Conservation (phyloP, 306 rosid genomes). For the Lablab purpureus region DNA sequence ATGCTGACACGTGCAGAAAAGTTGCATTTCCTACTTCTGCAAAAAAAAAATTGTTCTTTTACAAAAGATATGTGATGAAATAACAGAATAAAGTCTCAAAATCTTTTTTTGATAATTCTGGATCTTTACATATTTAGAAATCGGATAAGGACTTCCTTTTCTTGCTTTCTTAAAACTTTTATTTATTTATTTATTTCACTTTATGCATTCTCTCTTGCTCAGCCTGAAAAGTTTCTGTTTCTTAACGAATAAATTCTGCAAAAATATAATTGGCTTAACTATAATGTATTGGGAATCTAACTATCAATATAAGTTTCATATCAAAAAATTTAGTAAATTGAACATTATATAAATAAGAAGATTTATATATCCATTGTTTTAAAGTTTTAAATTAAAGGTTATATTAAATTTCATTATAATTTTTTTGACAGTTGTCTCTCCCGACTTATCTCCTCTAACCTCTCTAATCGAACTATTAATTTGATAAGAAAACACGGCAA, state of each 20-base stretch:
- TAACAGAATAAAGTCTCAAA: slow-evolving; percentile 39
- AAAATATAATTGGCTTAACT: background rate
- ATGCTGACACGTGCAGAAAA: slow-evolving; percentile 7
- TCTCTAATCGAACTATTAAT: no score
- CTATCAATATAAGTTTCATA: no score
- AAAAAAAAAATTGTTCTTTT: background rate
- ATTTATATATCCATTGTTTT: no score
- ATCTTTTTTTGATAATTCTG: background rate
- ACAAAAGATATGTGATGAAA: background rate
- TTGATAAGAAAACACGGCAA: background rate
- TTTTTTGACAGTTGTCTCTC: no score
- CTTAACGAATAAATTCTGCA: background rate
- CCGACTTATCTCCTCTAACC: no score
- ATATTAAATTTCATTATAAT: no score
- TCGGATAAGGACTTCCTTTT: background rate
- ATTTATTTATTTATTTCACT: background rate
- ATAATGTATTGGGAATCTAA: no score
- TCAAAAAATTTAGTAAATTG: no score
- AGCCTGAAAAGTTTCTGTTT: background rate
- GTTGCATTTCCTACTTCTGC: background rate
- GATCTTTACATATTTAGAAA: background rate
- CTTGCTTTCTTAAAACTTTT: background rate
- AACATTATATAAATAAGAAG: no score
- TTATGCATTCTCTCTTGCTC: background rate
- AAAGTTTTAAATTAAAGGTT: no score